These are phyloP conservation scores for Chrysoporthe puriensis DNA, from an alignment of 2,329 filamentous ascomycete species.

Conservation along the genomic window DNA sequence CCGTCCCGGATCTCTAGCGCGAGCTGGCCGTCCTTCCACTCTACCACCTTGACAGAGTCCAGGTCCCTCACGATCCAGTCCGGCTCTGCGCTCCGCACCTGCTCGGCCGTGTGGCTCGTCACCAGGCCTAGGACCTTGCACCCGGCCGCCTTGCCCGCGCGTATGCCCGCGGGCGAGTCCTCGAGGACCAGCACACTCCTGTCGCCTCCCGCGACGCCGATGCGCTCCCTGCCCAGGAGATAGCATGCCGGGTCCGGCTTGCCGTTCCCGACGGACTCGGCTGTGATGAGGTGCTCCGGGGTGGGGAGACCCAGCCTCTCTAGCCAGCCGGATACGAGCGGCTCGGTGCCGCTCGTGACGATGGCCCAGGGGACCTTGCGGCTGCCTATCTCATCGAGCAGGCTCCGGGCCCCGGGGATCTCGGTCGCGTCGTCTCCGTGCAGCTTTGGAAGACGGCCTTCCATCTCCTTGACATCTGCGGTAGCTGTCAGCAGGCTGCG, in stretches of 20 bases:
- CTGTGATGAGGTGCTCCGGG: constrained; percentile 71
- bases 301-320: constrained; percentile 65
- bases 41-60: constrained; percentile 68
- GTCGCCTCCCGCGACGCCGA: constrained; percentile 54
- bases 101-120: constrained; percentile 77
- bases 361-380: constrained; percentile 79
- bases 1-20: constrained; percentile 71
- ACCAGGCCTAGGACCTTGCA: constrained; percentile 83
- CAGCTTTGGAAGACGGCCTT: constrained; percentile 75
- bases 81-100: constrained; percentile 75
- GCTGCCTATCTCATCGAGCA: constrained; percentile 69
- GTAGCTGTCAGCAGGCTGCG: constrained; percentile 14
- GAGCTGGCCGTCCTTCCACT: constrained; percentile 59
- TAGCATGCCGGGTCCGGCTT: constrained; percentile 82
- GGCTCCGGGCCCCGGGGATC: constrained; percentile 77
- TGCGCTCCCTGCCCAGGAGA: constrained; percentile 64
- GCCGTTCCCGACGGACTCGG: constrained; percentile 74
- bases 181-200: constrained; percentile 76
- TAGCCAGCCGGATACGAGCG: constrained; percentile 74
- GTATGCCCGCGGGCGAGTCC: constrained; percentile 85
- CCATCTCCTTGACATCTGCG: constrained; percentile 77
- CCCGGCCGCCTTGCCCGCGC: constrained; percentile 81
- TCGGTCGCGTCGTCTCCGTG: constrained; percentile 81
- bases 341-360: constrained; percentile 73
- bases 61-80: constrained; percentile 88